These are phyloP conservation scores for Mucor mucedo DNA, from an alignment of 371 early-diverging fungal genomes.

Conservation along the genomic window DNA sequence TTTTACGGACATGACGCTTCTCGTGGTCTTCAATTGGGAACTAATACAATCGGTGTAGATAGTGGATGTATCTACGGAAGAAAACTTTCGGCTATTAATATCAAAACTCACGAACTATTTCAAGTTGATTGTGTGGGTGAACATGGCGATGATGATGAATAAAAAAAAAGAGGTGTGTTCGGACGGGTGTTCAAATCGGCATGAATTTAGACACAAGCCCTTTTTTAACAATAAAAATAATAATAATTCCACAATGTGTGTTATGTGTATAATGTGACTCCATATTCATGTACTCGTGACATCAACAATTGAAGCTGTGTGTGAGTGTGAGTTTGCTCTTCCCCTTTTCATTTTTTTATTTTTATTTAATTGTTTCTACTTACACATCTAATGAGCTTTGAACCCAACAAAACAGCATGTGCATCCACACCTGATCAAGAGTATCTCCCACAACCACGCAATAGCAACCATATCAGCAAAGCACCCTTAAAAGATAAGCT, in stretches of 20 bases:
- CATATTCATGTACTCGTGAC: not conserved
- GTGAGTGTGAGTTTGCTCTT: not conserved
- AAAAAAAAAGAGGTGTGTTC: not conserved
- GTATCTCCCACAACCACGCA: constrained; percentile 51
- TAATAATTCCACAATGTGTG: not conserved
- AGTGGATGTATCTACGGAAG: constrained; percentile 73
- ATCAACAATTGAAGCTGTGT: constrained; percentile 2
- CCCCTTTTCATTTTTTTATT: not conserved
- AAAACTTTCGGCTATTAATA: constrained; percentile 56
- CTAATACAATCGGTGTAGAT: constrained; percentile 64
- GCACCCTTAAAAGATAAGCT: constrained; percentile 55
- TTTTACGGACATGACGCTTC: constrained; percentile 76
- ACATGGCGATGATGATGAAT: constrained; percentile 7
- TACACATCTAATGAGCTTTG: not conserved
- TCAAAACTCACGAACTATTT: constrained; percentile 30
- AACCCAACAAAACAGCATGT: not conserved
- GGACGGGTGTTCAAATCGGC: not conserved
- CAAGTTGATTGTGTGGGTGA: constrained; percentile 35
- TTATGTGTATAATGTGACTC: not conserved
- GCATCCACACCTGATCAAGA: constrained; percentile 16
- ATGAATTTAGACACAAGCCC: not conserved
- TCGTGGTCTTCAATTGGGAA: constrained; percentile 53
- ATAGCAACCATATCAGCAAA: constrained; percentile 49
- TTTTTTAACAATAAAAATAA: not conserved
- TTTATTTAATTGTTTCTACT: not conserved